These are phyloP conservation scores for Amylocarpus encephaloides DNA, from an alignment of 2,329 filamentous ascomycete species.

Conservation along the genomic window DNA sequence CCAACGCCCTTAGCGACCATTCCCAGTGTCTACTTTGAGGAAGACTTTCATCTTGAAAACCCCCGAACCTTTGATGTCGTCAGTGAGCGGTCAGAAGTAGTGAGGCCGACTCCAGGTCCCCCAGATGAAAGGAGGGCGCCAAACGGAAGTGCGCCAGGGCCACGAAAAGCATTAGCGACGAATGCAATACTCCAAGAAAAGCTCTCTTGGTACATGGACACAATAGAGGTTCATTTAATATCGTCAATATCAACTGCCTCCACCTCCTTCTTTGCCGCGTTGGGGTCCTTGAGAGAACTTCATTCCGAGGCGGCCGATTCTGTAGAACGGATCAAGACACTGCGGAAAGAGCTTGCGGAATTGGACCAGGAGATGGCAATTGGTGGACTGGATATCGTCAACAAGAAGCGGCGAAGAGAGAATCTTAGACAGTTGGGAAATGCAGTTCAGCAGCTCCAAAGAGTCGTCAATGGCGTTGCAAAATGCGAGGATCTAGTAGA, in stretches of 20 bases:
- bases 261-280: slow-evolving; percentile 89
- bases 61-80: slow-evolving; percentile 94
- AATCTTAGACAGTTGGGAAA: slow-evolving; percentile 79
- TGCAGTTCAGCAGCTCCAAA: slow-evolving; percentile 74
- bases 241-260: slow-evolving; percentile 94
- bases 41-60: slow-evolving; percentile 91
- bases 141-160: slow-evolving; percentile 53
- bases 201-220: slow-evolving; percentile 99
- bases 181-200: slow-evolving; percentile 98
- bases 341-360: slow-evolving; percentile 71
- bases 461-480: slow-evolving; percentile 68
- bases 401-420: slow-evolving; percentile 72
- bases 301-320: slow-evolving; percentile 91
- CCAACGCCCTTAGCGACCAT: slow-evolving; percentile 87
- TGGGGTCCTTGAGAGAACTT: slow-evolving; percentile 83
- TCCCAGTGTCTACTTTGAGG: slow-evolving; percentile 87
- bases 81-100: slow-evolving; percentile 92
- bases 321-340: slow-evolving; percentile 73
- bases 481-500: slow-evolving; percentile 78
- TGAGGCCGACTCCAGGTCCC: slow-evolving; percentile 55
- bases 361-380: slow-evolving; percentile 84
- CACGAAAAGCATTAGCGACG: slow-evolving; percentile 82
- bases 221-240: slow-evolving; percentile 93
- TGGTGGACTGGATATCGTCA: slow-evolving; percentile 77
- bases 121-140: slow-evolving; percentile 46